Conservation (phyloP, 441 rosid genomes). For the Pelargonium citronellum region DNA sequence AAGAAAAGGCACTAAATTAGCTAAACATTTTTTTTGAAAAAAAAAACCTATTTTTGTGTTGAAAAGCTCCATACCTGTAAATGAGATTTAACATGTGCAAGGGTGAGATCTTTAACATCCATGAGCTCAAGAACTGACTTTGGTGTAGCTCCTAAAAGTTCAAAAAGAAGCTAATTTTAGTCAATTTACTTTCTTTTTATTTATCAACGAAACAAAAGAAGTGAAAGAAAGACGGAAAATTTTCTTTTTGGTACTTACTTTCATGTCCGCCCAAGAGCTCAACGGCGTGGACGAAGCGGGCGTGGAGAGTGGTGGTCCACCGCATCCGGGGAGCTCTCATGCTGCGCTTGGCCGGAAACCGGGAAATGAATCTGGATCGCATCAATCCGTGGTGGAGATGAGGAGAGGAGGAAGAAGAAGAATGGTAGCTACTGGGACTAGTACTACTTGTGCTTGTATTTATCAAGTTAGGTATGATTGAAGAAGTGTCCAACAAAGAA, state of each 20-base stretch:
- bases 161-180: no score
- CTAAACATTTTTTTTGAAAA: no score
- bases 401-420: no score
- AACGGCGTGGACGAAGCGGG: constrained; percentile 92
- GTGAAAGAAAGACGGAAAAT: no score
- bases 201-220: constrained; percentile 12
- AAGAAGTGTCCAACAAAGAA: no score
- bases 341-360: constrained; percentile 73
- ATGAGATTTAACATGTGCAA: constrained; percentile 97
- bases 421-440: no score
- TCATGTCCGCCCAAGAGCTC: constrained; percentile 95
- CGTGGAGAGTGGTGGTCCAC: constrained; percentile 94
- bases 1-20: no score
- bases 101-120: constrained; percentile 98
- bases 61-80: constrained; percentile 52
- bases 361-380: constrained; percentile 52
- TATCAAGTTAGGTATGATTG: no score
- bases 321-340: constrained; percentile 98
- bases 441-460: no score
- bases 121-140: constrained; percentile 96
- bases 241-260: constrained; percentile 43
- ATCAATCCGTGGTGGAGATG: constrained; percentile 17
- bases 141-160: constrained; percentile 75
- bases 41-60: no score
- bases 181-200: no score